Percentiles rank a stretch among this genome's conserved stretches.
phyloP scores from a whole-genome alignment of 2,329 filamentous ascomycete species.

The Thelonectria rubi region DNA sequence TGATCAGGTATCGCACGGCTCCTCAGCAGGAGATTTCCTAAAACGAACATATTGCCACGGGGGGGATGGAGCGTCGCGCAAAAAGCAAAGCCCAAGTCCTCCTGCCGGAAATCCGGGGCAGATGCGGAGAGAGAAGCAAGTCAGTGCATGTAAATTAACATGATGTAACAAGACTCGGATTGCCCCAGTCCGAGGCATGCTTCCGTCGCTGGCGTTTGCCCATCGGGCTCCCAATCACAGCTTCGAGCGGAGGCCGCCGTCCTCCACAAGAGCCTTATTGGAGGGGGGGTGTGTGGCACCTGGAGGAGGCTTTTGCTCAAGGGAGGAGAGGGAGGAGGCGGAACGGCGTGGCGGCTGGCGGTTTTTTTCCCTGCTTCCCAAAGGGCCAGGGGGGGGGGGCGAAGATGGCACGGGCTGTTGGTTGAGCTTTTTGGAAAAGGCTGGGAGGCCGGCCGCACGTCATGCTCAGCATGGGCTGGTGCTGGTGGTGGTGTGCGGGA shows the following conservation, averaged over 20 bases:
- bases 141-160: background rate
- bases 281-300: conserved; percentile 5
- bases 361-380: too few relatives aligned
- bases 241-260: conserved; percentile 10
- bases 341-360: conserved; percentile 9
- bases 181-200: conserved; percentile 4
- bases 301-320: conserved; percentile 5
- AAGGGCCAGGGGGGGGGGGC: background rate
- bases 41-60: conserved; percentile 5
- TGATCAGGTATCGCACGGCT: conserved; percentile 4
- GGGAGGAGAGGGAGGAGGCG: conserved; percentile 6
- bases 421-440: conserved; percentile 9
- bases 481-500: conserved; percentile 11
- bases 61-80: background rate
- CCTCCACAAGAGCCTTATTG: conserved; percentile 14
- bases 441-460: conserved; percentile 20
- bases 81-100: conserved; percentile 20
- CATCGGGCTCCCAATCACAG: conserved; percentile 19
- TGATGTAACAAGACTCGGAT: conserved; percentile 17
- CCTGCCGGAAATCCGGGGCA: conserved; percentile 24
- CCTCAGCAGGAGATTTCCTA: conserved; percentile 21
- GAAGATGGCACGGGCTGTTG: conserved; percentile 6
- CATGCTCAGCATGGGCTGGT: conserved; percentile 20
- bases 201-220: conserved; percentile 2
- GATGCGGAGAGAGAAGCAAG: conserved; percentile 22